Evolutionary conservation across 495 filamentous ascomycete genomes (phyloP).

Genomic region (Penicillium nucicola): DNA sequence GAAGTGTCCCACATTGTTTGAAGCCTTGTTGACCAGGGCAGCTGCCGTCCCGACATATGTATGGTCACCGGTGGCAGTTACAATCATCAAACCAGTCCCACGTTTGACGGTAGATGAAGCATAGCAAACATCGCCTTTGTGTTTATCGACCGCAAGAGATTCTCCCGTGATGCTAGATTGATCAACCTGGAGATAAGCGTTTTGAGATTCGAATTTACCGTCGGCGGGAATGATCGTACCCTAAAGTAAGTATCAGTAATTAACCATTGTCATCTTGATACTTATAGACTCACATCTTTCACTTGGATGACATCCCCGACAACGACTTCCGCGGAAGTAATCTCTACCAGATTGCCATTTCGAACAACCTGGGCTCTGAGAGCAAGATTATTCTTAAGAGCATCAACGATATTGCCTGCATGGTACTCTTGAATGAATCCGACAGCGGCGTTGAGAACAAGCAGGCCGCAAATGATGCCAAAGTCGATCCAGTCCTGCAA

Average conservation of each 20-base stretch:
- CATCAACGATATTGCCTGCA: slow-evolving; percentile 88
- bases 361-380: slow-evolving; percentile 82
- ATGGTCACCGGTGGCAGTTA: slow-evolving; percentile 79
- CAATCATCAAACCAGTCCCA: slow-evolving; percentile 77
- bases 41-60: slow-evolving; percentile 89
- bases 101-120: slow-evolving; percentile 87
- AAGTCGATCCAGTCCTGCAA: slow-evolving; percentile 76
- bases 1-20: slow-evolving; percentile 74
- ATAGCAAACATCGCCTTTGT: slow-evolving; percentile 73
- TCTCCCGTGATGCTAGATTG: slow-evolving; percentile 92
- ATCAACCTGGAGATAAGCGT: slow-evolving; percentile 83
- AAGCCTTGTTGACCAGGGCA: slow-evolving; percentile 74
- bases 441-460: slow-evolving; percentile 77
- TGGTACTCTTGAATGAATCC: slow-evolving; percentile 89
- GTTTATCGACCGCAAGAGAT: slow-evolving; percentile 87
- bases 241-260: slow-evolving; percentile 18
- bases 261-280: too few relatives aligned
- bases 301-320: slow-evolving; percentile 87
- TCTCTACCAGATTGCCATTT: slow-evolving; percentile 65
- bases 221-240: slow-evolving; percentile 90
- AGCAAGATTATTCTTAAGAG: slow-evolving; percentile 85
- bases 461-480: slow-evolving; percentile 71
- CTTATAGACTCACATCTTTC: slow-evolving; percentile 58
- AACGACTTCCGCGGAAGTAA: slow-evolving; percentile 76
- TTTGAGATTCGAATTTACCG: slow-evolving; percentile 75